Evolutionary conservation across 345 rosid genomes (phyloP).

Genomic region (Camelina laxa): DNA sequence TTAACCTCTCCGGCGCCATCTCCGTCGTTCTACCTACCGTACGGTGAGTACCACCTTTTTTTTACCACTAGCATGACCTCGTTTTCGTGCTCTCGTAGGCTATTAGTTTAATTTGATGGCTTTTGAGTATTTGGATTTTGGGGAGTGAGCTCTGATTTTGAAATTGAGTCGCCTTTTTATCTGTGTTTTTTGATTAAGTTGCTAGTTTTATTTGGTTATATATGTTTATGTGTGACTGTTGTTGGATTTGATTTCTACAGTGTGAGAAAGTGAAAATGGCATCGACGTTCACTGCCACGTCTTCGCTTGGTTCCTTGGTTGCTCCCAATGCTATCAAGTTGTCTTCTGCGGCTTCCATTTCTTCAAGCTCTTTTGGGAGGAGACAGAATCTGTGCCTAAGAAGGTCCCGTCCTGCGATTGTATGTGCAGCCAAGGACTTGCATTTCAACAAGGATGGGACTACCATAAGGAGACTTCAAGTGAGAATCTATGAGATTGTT

Average conservation of each 20-base stretch:
- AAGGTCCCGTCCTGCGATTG: slow-evolving; percentile 55
- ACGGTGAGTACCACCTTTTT: background rate
- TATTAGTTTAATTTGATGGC: background rate
- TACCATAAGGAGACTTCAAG: slow-evolving; percentile 89
- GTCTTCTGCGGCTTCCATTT: slow-evolving; percentile 47
- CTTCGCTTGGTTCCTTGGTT: slow-evolving; percentile 69
- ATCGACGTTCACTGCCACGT: slow-evolving; percentile 69
- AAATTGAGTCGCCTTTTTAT: background rate
- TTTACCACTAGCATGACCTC: background rate
- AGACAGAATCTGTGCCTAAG: slow-evolving; percentile 54
- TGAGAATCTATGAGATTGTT: slow-evolving; percentile 25
- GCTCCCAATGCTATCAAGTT: slow-evolving; percentile 61
- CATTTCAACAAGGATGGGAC: slow-evolving; percentile 96
- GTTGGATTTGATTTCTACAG: slow-evolving; percentile 29
- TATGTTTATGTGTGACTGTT: slow-evolving; percentile 3
- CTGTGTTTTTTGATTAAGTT: background rate
- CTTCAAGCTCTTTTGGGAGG: slow-evolving; percentile 60
- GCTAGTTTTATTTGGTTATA: background rate
- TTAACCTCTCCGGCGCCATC: slow-evolving; percentile 3
- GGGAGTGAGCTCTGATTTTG: slow-evolving; percentile 17
- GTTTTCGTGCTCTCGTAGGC: background rate
- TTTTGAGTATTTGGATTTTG: background rate
- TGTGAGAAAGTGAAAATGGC: slow-evolving; percentile 61
- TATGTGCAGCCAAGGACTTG: slow-evolving; percentile 89
- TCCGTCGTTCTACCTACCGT: slow-evolving; percentile 7